Conservation (phyloP, 805 yeast species). For the Candida lessepsii region DNA sequence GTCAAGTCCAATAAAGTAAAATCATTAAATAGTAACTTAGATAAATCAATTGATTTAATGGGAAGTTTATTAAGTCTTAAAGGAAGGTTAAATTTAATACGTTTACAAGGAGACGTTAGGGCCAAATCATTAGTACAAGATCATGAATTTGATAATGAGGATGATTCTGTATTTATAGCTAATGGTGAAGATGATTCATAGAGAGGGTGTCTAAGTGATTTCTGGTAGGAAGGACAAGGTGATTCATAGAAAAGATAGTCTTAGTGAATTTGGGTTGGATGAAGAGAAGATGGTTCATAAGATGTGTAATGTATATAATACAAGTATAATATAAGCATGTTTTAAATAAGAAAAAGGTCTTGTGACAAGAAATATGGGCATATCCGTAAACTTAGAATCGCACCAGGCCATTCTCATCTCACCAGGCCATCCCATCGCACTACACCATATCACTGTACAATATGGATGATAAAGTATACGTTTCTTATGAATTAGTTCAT, state of each 20-base stretch:
- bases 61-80: conserved; percentile 75
- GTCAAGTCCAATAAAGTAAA: conserved; percentile 23
- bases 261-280: no score
- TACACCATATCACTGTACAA: no score
- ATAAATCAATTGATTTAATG: conserved; percentile 54
- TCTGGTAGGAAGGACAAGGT: no score
- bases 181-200: conserved; percentile 39
- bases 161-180: conserved; percentile 31
- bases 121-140: conserved; percentile 17
- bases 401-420: no score
- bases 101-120: conserved; percentile 73
- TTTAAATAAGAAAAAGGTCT: no score
- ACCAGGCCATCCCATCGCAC: conserved; percentile 6
- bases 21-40: conserved; percentile 55
- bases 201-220: no score
- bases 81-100: conserved; percentile 78
- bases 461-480: conserved; percentile 47
- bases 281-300: no score
- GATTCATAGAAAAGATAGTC: no score
- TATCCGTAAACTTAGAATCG: no score
- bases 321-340: no score
- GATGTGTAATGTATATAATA: not conserved
- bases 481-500: conserved; percentile 79
- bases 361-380: no score
- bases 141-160: conserved; percentile 24